These are phyloP conservation scores for Magnaporthales sp. DNA, from an alignment of 2,329 filamentous ascomycete species.

Conservation along the genomic window DNA sequence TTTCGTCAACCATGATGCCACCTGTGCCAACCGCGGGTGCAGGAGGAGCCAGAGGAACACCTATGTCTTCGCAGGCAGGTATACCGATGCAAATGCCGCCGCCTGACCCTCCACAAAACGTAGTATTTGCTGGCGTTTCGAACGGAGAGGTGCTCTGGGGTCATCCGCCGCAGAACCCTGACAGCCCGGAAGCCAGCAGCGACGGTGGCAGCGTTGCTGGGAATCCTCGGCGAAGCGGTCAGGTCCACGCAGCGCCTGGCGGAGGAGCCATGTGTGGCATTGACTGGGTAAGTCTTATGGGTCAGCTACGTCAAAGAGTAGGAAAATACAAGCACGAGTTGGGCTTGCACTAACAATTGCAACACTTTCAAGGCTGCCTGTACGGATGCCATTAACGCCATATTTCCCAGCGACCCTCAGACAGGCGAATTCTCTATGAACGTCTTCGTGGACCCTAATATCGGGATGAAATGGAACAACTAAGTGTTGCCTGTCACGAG, in stretches of 20 bases:
- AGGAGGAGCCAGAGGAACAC: conserved; percentile 1
- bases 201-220: conserved; percentile 27
- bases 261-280: conserved; percentile 39
- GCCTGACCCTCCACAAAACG: conserved; percentile 14
- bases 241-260: conserved; percentile 1
- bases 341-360: not conserved
- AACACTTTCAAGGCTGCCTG: not conserved
- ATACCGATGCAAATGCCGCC: conserved; percentile 7
- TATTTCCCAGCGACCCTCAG: conserved; percentile 28
- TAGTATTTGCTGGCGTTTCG: conserved; percentile 37
- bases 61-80: not conserved
- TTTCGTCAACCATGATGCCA: not conserved
- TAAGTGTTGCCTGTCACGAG: not conserved
- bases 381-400: conserved; percentile 5
- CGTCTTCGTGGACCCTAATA: conserved; percentile 26
- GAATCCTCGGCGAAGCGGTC: not conserved
- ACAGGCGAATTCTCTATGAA: conserved; percentile 28
- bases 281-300: conserved; percentile 49
- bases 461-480: conserved; percentile 21
- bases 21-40: not conserved
- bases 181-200: conserved; percentile 29
- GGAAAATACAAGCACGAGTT: no score
- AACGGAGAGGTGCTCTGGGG: conserved; percentile 39
- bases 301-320: conserved; percentile 16
- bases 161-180: conserved; percentile 26